Evolutionary conservation across 495 filamentous ascomycete genomes (phyloP).

Genomic region (Aspergillus haitiensis): DNA sequence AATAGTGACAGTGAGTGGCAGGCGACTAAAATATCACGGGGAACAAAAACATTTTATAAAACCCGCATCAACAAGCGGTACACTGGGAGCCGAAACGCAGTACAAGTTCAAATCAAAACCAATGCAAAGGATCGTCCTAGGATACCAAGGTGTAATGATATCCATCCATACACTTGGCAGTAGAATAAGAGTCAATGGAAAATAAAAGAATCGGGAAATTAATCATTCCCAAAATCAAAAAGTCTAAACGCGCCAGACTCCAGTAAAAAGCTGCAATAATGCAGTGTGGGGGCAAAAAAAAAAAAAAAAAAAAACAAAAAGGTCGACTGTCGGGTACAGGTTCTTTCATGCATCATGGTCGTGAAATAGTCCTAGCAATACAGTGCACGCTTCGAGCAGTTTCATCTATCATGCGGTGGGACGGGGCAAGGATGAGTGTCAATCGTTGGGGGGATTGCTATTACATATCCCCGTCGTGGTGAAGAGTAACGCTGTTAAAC

Average conservation of each 20-base stretch:
- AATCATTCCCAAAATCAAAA: conserved; percentile 18
- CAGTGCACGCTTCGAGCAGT: conserved; percentile 32
- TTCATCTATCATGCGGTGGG: conserved; percentile 22
- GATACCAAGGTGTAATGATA: conserved; percentile 17
- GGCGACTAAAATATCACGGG: conserved; percentile 5
- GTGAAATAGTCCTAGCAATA: conserved; percentile 28
- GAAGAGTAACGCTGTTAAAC: conserved; percentile 96
- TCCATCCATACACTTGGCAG: conserved; percentile 15
- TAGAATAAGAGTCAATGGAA: conserved; percentile 23
- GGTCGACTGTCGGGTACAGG: conserved; percentile 29
- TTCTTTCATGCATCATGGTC: conserved; percentile 45
- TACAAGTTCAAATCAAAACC: conserved; percentile 11
- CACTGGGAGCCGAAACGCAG: conserved; percentile 12
- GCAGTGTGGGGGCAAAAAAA: too few relatives aligned
- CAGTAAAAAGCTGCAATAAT: conserved; percentile 23
- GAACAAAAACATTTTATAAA: conserved; percentile 18
- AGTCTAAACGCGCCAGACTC: conserved; percentile 33
- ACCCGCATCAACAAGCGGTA: conserved; percentile 8
- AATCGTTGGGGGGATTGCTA: conserved; percentile 5
- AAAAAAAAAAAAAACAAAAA: conserved; percentile 12
- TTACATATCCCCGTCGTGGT: conserved; percentile 82
- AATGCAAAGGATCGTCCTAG: conserved; percentile 11
- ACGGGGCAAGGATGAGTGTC: conserved; percentile 17
- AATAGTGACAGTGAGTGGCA: conserved; percentile 21
- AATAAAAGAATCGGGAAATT: conserved; percentile 18